Evolutionary conservation across 352 stramenopile species (phyloP), one percentile per base, ranked within the genome.

Genomic region (Pythium sp.): DNA sequence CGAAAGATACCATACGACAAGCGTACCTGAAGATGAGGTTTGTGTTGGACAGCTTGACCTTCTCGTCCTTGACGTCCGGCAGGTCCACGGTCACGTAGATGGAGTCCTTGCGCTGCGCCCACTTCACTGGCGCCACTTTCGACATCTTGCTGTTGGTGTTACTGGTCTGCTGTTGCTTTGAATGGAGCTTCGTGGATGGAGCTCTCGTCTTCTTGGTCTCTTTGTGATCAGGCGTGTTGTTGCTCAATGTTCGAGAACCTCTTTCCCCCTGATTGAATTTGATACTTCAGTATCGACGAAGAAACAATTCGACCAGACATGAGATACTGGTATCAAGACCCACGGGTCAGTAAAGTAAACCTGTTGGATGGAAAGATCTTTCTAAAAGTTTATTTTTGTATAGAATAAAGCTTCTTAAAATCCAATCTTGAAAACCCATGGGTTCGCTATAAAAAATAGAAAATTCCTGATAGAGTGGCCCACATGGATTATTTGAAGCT

Each of bases 41-140:
- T 68, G 92, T 94, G 79, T 94, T 86, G 34, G 72, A 92, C 28
- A 98, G 84, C 65, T 86, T 84, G 53, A 98, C 91, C 75, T 97
- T 91, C 76, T 98, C 91, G 80, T 98, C 89, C 80, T 97, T 94
- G 47, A 98, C 90, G 70, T 98, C 97, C 70, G 92, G 80, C 34
- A 99, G 77, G 74, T 98, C 92, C 71, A 99, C 97, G 0, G 97
- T 99, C 69, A 99, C 86, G 72, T 98, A 99, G 26, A 99, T 67
- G 68, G 95, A 95, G 72, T 99, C 95, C 65, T 94, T 98, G 79
- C 96, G 90, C 78, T 99, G 97, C 58, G 97, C 97, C 95, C 96
- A 99, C 81, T 98, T 98, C 53, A 98, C 90, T 7, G 93, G 92
- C 64, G 92, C 90, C 80, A 84, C 72, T 60, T 89, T 90, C 24